Base-by-base conservation (phyloP, 1,284 basidiomycete genomes). In the Lentinus polychrous region DNA sequence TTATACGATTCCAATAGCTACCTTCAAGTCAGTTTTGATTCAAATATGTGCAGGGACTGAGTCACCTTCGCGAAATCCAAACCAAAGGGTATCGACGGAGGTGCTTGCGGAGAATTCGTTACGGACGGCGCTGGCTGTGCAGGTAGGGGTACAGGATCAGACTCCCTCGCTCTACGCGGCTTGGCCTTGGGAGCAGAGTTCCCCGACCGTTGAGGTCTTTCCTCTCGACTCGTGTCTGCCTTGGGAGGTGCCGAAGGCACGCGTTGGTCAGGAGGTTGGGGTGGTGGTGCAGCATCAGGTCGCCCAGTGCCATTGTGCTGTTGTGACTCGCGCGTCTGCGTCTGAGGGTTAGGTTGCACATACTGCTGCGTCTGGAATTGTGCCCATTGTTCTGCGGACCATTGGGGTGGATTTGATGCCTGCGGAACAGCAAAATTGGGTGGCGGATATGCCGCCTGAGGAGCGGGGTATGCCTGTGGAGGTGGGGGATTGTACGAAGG, bases 21-120 rank as follows among this genome's bases (percentile, higher is more conserved):
- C 17, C 43, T 33, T 15, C 52, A 40, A 39, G 48, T 46, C 32
- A 43, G 48, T 57, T 52, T 45, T 52, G 45, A 32, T 18, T 17
- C 32, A 20, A 15, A 17, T 36, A 35, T 14, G 36, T 18, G n/a
- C 23, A 27, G 12, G 22, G 14, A 45, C 20, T 11, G 46, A 58
- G 61, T 52, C 52, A 78, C 79, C 71, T 79, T 81, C 43, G 62
- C 54, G 55, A 79, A 83, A 63, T 81, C 79, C 37, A 80, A 58
- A 27, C 61, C 55, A 12, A 59, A 43, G 15, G 56, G 48, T 27
- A 27, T 27, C 10, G 27, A 10, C 5, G 39, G 39, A 40, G 39
- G 39, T 20, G 39, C 17, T 40, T 8, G 18, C 12, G 39, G 17
- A 23, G 39, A 22, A 33, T 57, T 27, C 4, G 39, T 15, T 23